Evolutionary conservation across 768 basidiomycete species (phyloP).

Genomic region (Naganishia randhawae): DNA sequence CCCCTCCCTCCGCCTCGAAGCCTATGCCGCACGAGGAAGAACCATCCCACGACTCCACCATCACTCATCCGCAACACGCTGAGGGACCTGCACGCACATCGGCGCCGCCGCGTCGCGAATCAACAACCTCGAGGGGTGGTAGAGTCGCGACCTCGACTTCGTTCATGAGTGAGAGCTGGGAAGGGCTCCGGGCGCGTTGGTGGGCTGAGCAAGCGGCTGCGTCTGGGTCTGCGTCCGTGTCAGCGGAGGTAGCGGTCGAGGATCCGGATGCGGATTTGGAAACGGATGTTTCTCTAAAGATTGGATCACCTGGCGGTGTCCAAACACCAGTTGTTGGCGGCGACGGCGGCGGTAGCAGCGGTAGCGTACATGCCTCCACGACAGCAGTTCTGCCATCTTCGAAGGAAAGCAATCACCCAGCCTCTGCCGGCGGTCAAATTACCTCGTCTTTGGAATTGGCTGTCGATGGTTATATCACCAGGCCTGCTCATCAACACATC

Average conservation of each 20-base stretch:
- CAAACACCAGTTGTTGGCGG: too few species aligned
- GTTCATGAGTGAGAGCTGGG: conserved; percentile 31
- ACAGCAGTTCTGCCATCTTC: too few species aligned
- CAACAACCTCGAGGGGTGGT: neutral
- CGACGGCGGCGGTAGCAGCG: too few species aligned
- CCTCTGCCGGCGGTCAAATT: too few species aligned
- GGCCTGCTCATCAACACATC: too few species aligned
- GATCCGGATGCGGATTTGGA: neutral
- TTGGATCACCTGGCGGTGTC: too few species aligned
- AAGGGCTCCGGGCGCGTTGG: conserved; percentile 23
- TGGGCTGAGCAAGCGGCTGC: neutral
- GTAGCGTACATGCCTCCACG: too few species aligned
- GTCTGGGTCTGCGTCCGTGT: neutral
- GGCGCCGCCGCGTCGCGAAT: neutral
- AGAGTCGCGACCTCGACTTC: neutral
- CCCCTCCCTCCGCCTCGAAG: neutral
- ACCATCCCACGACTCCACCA: neutral
- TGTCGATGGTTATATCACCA: too few species aligned
- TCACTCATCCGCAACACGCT: neutral
- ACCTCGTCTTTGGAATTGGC: too few species aligned
- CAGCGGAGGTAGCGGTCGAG: too few species aligned
- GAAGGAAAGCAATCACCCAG: too few species aligned
- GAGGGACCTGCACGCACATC: neutral
- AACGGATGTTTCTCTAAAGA: too few species aligned
- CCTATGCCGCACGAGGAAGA: neutral